These are phyloP conservation scores for Scutellaria barbata DNA, from an alignment of 257 asterid species.

Conservation along the genomic window DNA sequence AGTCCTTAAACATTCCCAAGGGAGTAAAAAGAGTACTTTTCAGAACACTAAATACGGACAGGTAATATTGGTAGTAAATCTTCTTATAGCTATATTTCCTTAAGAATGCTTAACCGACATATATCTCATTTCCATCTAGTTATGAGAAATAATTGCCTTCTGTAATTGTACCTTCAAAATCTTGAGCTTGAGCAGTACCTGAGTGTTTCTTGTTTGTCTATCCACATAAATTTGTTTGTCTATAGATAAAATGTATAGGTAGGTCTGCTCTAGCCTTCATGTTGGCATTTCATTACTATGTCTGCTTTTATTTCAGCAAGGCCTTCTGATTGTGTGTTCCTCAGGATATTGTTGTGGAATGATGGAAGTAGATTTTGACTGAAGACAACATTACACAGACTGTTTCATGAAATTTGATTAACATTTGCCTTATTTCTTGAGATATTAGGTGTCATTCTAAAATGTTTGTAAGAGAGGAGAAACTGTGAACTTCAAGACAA, in stretches of 20 bases:
- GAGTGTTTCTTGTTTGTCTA: neutral
- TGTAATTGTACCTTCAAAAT: neutral
- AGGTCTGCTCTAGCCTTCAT: neutral
- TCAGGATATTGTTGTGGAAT: neutral
- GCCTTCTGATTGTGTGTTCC: neutral
- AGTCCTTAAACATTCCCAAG: slow-evolving; percentile 79
- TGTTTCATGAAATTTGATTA: neutral
- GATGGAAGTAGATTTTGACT: neutral
- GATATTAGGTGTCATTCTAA: neutral
- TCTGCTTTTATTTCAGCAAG: neutral
- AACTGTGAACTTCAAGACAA: neutral
- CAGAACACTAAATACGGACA: slow-evolving; percentile 93
- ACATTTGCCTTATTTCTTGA: neutral
- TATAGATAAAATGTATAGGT: neutral
- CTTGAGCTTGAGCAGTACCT: neutral
- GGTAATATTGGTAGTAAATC: slow-evolving; percentile 48
- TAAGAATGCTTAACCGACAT: neutral
- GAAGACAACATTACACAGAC: neutral
- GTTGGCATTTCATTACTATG: neutral
- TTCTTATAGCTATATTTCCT: neutral
- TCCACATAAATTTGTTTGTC: too few relatives aligned
- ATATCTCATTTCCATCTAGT: neutral
- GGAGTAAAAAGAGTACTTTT: slow-evolving; percentile 93
- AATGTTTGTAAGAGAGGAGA: neutral
- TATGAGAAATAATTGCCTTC: neutral